Conservation (phyloP, 1,284 basidiomycete species). For the Ustilago tritici region DNA sequence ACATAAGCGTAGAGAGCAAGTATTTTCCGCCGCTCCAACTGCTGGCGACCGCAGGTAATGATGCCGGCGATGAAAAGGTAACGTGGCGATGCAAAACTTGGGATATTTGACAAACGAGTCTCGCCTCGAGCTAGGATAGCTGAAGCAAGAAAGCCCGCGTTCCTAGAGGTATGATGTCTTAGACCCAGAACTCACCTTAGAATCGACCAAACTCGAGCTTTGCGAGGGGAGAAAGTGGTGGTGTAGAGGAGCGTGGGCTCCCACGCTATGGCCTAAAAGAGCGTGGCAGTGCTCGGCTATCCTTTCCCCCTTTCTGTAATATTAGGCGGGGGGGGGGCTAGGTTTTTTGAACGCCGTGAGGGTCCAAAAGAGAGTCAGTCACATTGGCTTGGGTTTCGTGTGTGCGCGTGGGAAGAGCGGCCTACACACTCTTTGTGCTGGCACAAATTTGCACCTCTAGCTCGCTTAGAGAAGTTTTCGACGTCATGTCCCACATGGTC, state of each 20-base stretch:
- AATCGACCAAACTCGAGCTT: too few relatives aligned
- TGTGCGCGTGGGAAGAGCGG: not conserved
- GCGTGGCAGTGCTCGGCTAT: constrained; percentile 1
- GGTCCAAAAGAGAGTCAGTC: not conserved
- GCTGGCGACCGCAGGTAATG: not conserved
- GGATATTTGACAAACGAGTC: not conserved
- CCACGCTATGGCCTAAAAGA: not conserved
- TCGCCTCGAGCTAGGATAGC: not conserved
- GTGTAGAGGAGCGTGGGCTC: not conserved
- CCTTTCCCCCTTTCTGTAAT: not conserved
- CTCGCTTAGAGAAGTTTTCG: not conserved
- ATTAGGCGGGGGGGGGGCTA: not conserved
- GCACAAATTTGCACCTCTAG: not conserved
- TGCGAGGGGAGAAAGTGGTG: not conserved
- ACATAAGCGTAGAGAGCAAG: not conserved
- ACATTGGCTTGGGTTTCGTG: not conserved
- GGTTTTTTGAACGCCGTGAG: not conserved
- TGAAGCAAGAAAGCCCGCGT: not conserved
- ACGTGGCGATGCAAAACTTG: not conserved
- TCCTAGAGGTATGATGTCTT: not conserved
- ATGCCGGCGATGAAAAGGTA: not conserved
- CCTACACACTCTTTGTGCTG: not conserved
- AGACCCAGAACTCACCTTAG: not conserved
- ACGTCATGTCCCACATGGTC: constrained; percentile 5
- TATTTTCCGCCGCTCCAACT: not conserved